A percentile compares a stretch with the other conserved stretches of the same genome.
phyloP scores from a whole-genome alignment of 1,139 yeast genomes.

The Blastobotrys persicus region DNA sequence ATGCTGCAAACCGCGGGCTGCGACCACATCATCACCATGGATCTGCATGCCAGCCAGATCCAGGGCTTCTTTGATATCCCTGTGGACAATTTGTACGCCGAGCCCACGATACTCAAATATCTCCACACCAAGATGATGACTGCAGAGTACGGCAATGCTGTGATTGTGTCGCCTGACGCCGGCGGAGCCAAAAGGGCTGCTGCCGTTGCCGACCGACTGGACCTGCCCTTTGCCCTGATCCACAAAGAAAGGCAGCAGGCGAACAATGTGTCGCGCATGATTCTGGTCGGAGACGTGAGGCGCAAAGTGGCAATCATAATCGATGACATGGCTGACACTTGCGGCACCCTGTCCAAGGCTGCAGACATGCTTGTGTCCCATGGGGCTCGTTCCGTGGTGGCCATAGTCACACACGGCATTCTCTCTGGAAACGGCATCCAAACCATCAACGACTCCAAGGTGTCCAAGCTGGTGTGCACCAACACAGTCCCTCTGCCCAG shows the following conservation, averaged over 20 bases:
- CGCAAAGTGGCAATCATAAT: slow-evolving; percentile 84
- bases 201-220: slow-evolving; percentile 85
- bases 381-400: slow-evolving; percentile 81
- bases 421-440: slow-evolving; percentile 82
- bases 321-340: slow-evolving; percentile 98
- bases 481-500: slow-evolving; percentile 90
- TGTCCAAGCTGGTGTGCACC: slow-evolving; percentile 83
- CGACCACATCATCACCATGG: slow-evolving; percentile 96
- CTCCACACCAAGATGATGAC: slow-evolving; percentile 58
- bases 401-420: slow-evolving; percentile 94
- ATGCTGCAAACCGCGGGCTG: slow-evolving; percentile 95
- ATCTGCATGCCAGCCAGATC: slow-evolving; percentile 97
- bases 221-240: slow-evolving; percentile 88
- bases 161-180: slow-evolving; percentile 94
- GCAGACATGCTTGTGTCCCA: slow-evolving; percentile 81
- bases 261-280: slow-evolving; percentile 91
- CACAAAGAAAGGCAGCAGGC: slow-evolving; percentile 96
- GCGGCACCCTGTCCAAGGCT: slow-evolving; percentile 95
- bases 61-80: slow-evolving; percentile 98
- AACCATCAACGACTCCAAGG: slow-evolving; percentile 71
- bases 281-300: slow-evolving; percentile 89
- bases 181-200: slow-evolving; percentile 99
- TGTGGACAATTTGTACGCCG: slow-evolving; percentile 93
- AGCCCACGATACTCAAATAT: slow-evolving; percentile 86
- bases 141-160: slow-evolving; percentile 53